Conservation (phyloP, 2,329 filamentous ascomycete genomes). For the Biscogniauxia sp. region DNA sequence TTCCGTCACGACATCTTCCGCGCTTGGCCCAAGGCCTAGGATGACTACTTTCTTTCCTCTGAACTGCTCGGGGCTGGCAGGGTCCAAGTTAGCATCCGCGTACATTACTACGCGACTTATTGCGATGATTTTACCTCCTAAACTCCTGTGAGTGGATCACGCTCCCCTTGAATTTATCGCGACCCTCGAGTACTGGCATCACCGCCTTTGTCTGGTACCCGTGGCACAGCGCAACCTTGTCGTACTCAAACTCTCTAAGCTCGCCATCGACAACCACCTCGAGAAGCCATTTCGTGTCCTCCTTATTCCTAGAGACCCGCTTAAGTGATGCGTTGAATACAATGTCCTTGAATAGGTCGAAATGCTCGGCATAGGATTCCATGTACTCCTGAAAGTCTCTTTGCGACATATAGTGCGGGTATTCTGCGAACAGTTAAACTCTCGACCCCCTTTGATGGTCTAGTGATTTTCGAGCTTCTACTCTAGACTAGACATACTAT, state of each 20-base stretch:
- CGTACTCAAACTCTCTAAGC: constrained; percentile 29
- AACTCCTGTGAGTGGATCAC: constrained; percentile 40
- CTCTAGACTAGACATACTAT: constrained; percentile 28
- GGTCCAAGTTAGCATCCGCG: constrained; percentile 6
- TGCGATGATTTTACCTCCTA: constrained; percentile 25
- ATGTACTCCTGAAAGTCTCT: constrained; percentile 37
- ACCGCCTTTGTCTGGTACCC: constrained; percentile 35
- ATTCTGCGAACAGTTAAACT: constrained; percentile 20
- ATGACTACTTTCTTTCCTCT: constrained; percentile 42
- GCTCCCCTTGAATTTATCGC: constrained; percentile 37
- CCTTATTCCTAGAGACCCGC: constrained; percentile 26
- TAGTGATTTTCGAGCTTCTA: too few species aligned
- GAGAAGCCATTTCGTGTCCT: constrained; percentile 34
- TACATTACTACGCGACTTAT: neutral
- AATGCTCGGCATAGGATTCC: constrained; percentile 40
- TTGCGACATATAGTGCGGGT: constrained; percentile 25
- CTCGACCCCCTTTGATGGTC: neutral
- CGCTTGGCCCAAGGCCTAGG: constrained; percentile 41
- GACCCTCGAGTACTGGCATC: constrained; percentile 35
- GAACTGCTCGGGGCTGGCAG: constrained; percentile 32
- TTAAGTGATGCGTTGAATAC: constrained; percentile 33
- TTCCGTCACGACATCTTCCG: constrained; percentile 35
- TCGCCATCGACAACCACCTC: constrained; percentile 27
- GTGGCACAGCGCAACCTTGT: constrained; percentile 38
- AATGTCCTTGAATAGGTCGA: constrained; percentile 35